These are phyloP conservation scores for Scalesia atractyloides DNA, from an alignment of 129 eudicot genomes.

Conservation along the genomic window DNA sequence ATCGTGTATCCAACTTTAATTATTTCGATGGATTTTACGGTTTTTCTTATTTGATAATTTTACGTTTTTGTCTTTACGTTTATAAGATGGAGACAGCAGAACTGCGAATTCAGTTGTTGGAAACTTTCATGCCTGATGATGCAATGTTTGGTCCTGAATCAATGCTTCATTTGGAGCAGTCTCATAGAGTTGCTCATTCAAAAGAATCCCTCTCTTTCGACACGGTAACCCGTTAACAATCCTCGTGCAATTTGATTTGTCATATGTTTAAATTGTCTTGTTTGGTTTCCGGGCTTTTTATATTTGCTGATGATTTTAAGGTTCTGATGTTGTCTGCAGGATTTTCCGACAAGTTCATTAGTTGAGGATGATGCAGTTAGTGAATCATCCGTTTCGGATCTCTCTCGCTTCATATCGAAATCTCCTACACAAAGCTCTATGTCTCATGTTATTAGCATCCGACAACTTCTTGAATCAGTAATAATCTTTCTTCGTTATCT, in stretches of 20 bases:
- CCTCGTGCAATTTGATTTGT: not conserved
- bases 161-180: conserved; percentile 57
- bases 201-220: conserved; percentile 79
- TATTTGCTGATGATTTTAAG: not conserved
- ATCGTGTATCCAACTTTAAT: not conserved
- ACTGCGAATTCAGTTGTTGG: conserved; percentile 59
- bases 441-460: conserved; percentile 86
- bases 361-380: conserved; percentile 77
- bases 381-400: conserved; percentile 68
- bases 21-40: not conserved
- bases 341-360: conserved; percentile 56
- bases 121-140: conserved; percentile 79
- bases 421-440: conserved; percentile 63
- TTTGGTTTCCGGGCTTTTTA: not conserved
- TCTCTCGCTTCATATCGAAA: conserved; percentile 61
- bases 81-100: conserved; percentile 69
- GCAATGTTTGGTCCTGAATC: conserved; percentile 71
- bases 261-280: not conserved
- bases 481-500: conserved; percentile 19
- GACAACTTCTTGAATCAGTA: conserved; percentile 94
- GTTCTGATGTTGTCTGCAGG: conserved; percentile 49
- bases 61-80: conserved; percentile 8
- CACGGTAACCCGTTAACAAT: conserved; percentile 47
- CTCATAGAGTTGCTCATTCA: conserved; percentile 52
- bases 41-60: not conserved